Percentiles rank a stretch among this genome's conserved stretches.
These are phyloP conservation scores for Moricandia moricandioides DNA, from an alignment of 345 rosid species.

Conservation along the genomic window DNA sequence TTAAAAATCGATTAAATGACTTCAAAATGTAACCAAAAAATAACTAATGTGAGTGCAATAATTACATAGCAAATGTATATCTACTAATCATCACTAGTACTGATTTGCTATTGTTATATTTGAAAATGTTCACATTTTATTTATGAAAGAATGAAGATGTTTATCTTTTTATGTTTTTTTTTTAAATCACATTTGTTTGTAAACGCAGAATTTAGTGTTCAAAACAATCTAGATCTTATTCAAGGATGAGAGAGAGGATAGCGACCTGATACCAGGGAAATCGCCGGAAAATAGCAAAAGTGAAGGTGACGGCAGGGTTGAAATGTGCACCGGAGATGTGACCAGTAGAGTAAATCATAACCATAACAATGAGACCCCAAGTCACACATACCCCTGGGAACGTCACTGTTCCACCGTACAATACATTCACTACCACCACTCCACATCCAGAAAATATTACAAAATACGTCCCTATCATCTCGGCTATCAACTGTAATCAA, in stretches of 20 bases:
- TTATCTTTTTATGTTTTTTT: neutral
- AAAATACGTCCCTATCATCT: constrained; percentile 67
- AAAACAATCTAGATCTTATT: neutral
- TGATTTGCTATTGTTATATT: neutral
- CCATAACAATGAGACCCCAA: constrained; percentile 77
- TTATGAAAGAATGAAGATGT: neutral
- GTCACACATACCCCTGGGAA: constrained; percentile 65
- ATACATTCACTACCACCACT: constrained; percentile 59
- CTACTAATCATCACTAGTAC: neutral
- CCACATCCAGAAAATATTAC: constrained; percentile 74
- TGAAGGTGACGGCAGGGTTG: constrained; percentile 70
- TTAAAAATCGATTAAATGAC: too few species aligned
- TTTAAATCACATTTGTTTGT: neutral
- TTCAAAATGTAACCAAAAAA: neutral
- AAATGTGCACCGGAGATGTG: constrained; percentile 89
- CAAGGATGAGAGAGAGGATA: neutral
- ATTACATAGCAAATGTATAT: neutral
- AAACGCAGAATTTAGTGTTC: neutral
- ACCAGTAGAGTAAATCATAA: constrained; percentile 64
- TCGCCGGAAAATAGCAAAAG: constrained; percentile 53
- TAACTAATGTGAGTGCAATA: neutral
- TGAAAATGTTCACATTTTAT: neutral
- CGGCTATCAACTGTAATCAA: constrained; percentile 53
- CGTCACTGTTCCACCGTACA: constrained; percentile 48
- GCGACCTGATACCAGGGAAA: constrained; percentile 52